Base-by-base conservation (phyloP, 805 yeast genomes). In the Brettanomyces custersianus region DNA sequence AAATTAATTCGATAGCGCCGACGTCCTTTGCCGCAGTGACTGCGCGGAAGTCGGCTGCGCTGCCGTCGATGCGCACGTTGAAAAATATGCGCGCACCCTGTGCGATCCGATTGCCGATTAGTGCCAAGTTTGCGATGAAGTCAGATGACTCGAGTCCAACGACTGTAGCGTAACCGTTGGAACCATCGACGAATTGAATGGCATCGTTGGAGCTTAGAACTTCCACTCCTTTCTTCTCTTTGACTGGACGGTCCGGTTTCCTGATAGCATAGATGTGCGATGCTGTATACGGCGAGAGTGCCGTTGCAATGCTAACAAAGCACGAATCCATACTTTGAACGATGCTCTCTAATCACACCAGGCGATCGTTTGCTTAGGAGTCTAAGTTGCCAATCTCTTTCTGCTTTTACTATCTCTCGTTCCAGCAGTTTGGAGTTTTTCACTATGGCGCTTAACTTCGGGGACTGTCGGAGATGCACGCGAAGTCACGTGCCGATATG, bases 21-120 rank as follows among this genome's bases (percentile, higher is more conserved):
- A 80, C 63, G 54, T 84, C 90, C 52, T 88, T 77, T 46, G 82
- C 64, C 6, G 85, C 70, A n/a, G 90, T 65, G 20, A 85, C 70
- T 12, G 72, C 62, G 20, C 82, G 74, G 58, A 66, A 84, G 54
- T 87, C 95, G 42, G 68, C 67, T 36, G 66, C 55, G n/a, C 65
- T 41, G 25, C 25, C 25, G 25, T 22, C 25, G 34, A 81, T 54
- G 40, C 74, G 72, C 25, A 77, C 75, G 49, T 78, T 82, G 36
- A 81, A 57, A n/a, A 80, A 78, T 20, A 72, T 66, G 11, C 13
- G 19, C 20, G n/a, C n/a, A 5, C n/a, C n/a, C 16, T 12, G 13
- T 11, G 34, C 39, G 51, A 47, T 29, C 55, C 46, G 22, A 16
- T 45, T 48, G 17, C 46, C 40, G 32, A 86, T 63, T 36, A 66